These are phyloP conservation scores for Dispira parvispora DNA, from an alignment of 192 early-diverging fungal species.

Conservation along the genomic window DNA sequence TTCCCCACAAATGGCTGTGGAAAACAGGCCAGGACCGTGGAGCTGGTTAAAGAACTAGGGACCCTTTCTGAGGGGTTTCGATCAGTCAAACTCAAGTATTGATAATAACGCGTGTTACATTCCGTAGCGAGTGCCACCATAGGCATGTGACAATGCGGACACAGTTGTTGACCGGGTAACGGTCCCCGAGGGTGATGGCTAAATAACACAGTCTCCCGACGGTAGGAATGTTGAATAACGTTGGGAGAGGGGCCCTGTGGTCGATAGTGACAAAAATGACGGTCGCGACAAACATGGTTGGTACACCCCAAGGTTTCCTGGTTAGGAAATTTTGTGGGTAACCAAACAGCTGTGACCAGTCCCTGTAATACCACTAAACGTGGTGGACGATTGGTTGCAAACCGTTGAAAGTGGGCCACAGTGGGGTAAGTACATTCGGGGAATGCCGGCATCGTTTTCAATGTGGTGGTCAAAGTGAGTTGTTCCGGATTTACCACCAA, in stretches of 20 bases:
- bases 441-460: no score
- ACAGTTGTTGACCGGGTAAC: no score
- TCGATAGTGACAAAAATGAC: slow-evolving; percentile 1
- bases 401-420: neutral
- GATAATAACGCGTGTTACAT: no score
- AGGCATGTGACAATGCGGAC: no score
- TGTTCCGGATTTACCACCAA: neutral
- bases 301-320: neutral
- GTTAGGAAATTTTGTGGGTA: neutral
- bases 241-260: neutral
- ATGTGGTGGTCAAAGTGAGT: neutral
- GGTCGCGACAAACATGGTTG: neutral
- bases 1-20: no score
- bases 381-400: neutral
- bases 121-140: no score
- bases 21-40: no score
- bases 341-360: neutral
- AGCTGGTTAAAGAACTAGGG: no score
- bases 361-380: neutral
- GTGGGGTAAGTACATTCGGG: neutral
- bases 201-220: no score
- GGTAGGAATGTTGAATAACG: neutral
- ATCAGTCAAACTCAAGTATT: no score
- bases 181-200: no score
- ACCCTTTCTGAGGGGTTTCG: no score